Base-by-base conservation (phyloP, 768 basidiomycete genomes). In the Naganishia vaughanmartiniae region DNA sequence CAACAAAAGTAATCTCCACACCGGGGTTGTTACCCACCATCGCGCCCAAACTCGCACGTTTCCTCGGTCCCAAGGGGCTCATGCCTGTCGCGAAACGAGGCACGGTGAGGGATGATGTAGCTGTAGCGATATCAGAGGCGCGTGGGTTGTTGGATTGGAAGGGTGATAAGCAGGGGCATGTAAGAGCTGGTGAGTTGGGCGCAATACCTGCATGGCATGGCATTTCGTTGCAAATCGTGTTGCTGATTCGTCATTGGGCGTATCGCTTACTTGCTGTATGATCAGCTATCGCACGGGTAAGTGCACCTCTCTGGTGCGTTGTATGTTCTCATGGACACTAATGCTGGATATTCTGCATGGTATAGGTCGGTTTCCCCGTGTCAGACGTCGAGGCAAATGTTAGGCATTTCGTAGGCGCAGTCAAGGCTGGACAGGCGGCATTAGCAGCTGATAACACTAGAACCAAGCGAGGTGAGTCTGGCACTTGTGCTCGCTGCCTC, bases 61-160 rank as follows among this genome's bases (percentile, higher is more conserved):
- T 89, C 81, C 83, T 90, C 82, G 82, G 95, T 75, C 94, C 93
- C 51, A 87, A 91, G 65, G 95, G 95, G 68, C 83, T 98, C 54
- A 96, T 99, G 94, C 96, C 96, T 14, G 90, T 91, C 9, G 91
- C 90, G 72, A 88, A 93, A 80, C 86, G 93, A 69, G 96, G 96
- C 5, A 94, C 94, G 0, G 95, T 98, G 24, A 91, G 92, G 1
- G 90, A 93, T 60, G 92, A 97, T 71, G 73, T 97, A 51, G 88
- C 85, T 17, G 88, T 87, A 15, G 94, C 90, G 73, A 88, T 99
- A 69, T 85, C 87, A 74, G 87, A 87, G 58, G 85, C 95, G 42
- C 86, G 87, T 68, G 92, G 91, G 15, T 88, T 89, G 4, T 87
- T 89, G 55, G 93, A 97, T 78, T 99, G 95, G 93, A 91, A 89